Evolutionary conservation across 1,284 basidiomycete genomes (phyloP).

Genomic region (Cryptococcus sp.): DNA sequence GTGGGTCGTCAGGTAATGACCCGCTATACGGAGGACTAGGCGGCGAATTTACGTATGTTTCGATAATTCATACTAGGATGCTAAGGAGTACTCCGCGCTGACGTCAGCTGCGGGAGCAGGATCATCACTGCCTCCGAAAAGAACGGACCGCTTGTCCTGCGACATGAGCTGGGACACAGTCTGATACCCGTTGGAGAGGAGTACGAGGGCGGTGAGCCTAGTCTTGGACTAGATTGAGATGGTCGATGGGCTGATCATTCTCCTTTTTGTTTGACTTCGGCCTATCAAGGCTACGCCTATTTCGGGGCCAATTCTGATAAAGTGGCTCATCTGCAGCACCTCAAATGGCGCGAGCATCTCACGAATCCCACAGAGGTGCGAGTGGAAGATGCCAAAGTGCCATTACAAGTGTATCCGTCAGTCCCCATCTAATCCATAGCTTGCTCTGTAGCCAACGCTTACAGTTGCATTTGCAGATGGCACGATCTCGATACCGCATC

Average conservation of each 20-base stretch:
- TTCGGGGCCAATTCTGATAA: conserved; percentile 68
- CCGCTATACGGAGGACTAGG: conserved; percentile 79
- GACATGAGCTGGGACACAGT: conserved; percentile 72
- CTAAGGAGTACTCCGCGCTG: background rate
- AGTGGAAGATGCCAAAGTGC: conserved; percentile 72
- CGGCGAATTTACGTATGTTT: conserved; percentile 74
- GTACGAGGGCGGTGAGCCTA: conserved; percentile 68
- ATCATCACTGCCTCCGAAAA: conserved; percentile 75
- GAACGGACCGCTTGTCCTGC: conserved; percentile 74
- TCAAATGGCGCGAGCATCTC: conserved; percentile 75
- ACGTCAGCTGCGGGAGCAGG: conserved; percentile 51
- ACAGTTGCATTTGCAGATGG: conserved; percentile 31
- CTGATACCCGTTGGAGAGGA: conserved; percentile 71
- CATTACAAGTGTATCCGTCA: conserved; percentile 66
- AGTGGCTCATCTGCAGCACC: conserved; percentile 23
- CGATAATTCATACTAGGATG: background rate
- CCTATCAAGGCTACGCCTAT: conserved; percentile 61
- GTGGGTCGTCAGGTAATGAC: conserved; percentile 66
- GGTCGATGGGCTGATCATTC: background rate
- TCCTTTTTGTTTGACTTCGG: background rate
- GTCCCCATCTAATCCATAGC: conserved; percentile 2
- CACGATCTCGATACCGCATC: conserved; percentile 62
- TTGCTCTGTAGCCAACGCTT: background rate
- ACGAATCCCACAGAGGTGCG: conserved; percentile 54
- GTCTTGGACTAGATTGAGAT: background rate